phyloP scores from a whole-genome alignment of 768 basidiomycete species.

The Kwoniella europaea region DNA sequence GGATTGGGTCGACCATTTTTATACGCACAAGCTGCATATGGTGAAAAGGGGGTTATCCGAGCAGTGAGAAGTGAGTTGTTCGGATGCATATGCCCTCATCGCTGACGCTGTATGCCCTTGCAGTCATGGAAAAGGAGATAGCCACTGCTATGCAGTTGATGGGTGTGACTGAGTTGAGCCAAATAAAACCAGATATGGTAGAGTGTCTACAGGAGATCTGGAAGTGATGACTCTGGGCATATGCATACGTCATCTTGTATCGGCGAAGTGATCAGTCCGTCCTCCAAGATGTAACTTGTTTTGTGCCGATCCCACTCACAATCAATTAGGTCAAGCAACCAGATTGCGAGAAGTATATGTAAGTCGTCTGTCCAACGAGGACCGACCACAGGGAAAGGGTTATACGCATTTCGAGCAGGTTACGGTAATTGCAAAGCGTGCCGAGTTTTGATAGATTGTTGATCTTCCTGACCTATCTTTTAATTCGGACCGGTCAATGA shows the following conservation, averaged over 20 bases:
- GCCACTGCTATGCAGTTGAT: conserved; percentile 53
- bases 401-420: neutral
- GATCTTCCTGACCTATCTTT: no score
- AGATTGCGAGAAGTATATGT: no score
- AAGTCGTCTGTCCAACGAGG: no score
- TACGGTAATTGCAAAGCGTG: neutral
- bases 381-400: no score
- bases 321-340: no score
- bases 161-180: conserved; percentile 43
- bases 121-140: conserved; percentile 57
- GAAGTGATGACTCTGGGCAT: conserved; percentile 18
- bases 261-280: no score
- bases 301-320: no score
- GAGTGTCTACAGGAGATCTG: conserved; percentile 53
- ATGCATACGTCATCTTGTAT: neutral
- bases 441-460: no score
- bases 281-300: no score
- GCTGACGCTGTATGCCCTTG: neutral
- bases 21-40: conserved; percentile 59
- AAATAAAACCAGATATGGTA: conserved; percentile 51
- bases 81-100: neutral
- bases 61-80: conserved; percentile 52
- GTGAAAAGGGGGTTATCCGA: conserved; percentile 58
- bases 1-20: conserved; percentile 59
- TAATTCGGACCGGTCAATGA: neutral